Percentiles rank a stretch among this genome's conserved stretches.
Evolutionary conservation across 2,329 filamentous ascomycete species (phyloP).

Genomic region (Neurospora crassa): DNA sequence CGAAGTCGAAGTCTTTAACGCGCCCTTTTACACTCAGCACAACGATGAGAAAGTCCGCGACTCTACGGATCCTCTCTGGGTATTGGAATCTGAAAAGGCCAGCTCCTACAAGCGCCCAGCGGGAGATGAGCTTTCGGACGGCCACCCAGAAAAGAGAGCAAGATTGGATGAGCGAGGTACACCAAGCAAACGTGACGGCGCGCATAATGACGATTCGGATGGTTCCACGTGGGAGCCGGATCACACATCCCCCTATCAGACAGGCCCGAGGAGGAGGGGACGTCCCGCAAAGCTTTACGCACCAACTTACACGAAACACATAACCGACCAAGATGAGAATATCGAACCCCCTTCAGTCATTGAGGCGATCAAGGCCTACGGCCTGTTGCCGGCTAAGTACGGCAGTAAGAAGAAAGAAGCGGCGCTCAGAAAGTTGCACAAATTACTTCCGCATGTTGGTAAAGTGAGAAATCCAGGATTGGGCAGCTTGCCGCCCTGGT

Average conservation of each 20-base stretch:
- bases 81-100: slow-evolving; percentile 7
- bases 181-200: background rate
- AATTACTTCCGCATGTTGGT: slow-evolving; percentile 15
- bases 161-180: slow-evolving; percentile 3
- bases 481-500: slow-evolving; percentile 18
- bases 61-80: slow-evolving; percentile 11
- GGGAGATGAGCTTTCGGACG: slow-evolving; percentile 3
- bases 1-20: slow-evolving; percentile 39
- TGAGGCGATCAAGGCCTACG: slow-evolving; percentile 18
- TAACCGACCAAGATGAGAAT: background rate
- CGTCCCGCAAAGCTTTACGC: background rate
- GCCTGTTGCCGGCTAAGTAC: slow-evolving; percentile 14
- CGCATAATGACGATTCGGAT: slow-evolving; percentile 1
- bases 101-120: slow-evolving; percentile 8
- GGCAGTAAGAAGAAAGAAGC: slow-evolving; percentile 8
- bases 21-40: slow-evolving; percentile 36
- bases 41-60: slow-evolving; percentile 1
- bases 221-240: background rate
- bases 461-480: slow-evolving; percentile 18
- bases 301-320: background rate
- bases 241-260: background rate
- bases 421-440: slow-evolving; percentile 10
- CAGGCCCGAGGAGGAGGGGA: background rate
- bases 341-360: slow-evolving; percentile 12
- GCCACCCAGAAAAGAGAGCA: slow-evolving; percentile 8